These are phyloP conservation scores for Naganishia liquefaciens DNA, from an alignment of 1,284 basidiomycete genomes.

Conservation along the genomic window DNA sequence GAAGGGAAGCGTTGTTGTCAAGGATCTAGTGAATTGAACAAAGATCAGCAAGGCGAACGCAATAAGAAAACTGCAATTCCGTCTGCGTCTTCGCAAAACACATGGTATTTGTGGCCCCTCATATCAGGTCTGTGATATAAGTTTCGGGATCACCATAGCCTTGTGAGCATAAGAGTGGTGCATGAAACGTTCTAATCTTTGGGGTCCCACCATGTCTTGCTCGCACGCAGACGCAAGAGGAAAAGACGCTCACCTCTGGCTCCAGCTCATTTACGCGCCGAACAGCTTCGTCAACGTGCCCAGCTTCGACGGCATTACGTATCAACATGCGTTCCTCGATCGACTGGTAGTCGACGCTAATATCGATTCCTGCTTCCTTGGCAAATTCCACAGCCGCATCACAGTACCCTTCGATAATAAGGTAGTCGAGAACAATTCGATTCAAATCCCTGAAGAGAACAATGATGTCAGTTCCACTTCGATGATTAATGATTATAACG, in stretches of 20 bases:
- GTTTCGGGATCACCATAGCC: conserved; percentile 52
- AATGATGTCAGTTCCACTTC: conserved; percentile 39
- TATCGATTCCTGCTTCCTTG: conserved; percentile 67
- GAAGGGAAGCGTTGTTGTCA: conserved; percentile 84
- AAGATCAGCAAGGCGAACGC: conserved; percentile 12
- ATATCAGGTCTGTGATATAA: conserved; percentile 56
- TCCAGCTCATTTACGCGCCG: conserved; percentile 91
- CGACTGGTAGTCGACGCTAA: conserved; percentile 75
- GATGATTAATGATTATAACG: neutral
- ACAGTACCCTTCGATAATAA: conserved; percentile 96
- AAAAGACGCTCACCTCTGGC: conserved; percentile 76
- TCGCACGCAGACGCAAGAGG: conserved; percentile 2
- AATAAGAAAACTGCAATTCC: conserved; percentile 17
- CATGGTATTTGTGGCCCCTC: conserved; percentile 42
- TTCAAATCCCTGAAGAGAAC: conserved; percentile 74
- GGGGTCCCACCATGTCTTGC: conserved; percentile 37
- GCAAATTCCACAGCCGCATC: conserved; percentile 93
- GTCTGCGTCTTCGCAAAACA: conserved; percentile 29
- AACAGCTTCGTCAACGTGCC: conserved; percentile 92
- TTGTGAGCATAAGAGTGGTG: conserved; percentile 89
- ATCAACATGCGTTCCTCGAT: conserved; percentile 94
- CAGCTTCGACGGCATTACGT: conserved; percentile 86
- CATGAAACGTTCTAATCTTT: conserved; percentile 92
- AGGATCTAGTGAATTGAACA: conserved; percentile 68
- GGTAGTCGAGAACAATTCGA: conserved; percentile 94